These are phyloP conservation scores for Phaeophleospora eucalypticola DNA, from an alignment of 2,329 filamentous ascomycete species.

Conservation along the genomic window DNA sequence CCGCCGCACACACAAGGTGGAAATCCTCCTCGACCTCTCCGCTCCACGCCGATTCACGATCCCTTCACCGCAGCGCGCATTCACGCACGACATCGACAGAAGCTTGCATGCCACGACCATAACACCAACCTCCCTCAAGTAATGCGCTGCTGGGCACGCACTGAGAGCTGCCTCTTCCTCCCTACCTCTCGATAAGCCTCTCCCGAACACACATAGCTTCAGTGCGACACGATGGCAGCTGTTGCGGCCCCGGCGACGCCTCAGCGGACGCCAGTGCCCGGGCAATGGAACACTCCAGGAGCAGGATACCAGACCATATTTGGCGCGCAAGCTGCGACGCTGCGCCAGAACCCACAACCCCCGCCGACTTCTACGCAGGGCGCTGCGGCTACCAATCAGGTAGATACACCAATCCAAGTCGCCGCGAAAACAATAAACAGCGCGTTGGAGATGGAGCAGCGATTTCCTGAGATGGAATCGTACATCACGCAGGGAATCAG, in stretches of 20 bases:
- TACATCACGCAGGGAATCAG: constrained; percentile 83
- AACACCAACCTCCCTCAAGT: constrained; percentile 8
- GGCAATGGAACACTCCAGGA: constrained; percentile 11
- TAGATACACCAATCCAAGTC: constrained; percentile 60
- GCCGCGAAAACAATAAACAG: constrained; percentile 81
- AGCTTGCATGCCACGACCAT: constrained; percentile 1
- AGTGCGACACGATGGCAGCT: constrained; percentile 23
- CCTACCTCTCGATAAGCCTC: constrained; percentile 6
- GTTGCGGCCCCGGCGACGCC: constrained; percentile 50
- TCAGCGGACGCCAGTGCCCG: constrained; percentile 64
- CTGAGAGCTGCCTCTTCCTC: constrained; percentile 4
- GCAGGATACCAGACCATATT: constrained; percentile 25
- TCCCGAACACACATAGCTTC: not conserved
- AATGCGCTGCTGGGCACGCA: constrained; percentile 17
- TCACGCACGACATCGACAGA: not conserved
- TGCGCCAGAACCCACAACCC: constrained; percentile 25
- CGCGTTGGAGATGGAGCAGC: constrained; percentile 68
- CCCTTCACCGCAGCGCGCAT: not conserved
- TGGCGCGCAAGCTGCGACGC: constrained; percentile 27
- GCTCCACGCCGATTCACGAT: not conserved
- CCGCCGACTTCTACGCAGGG: constrained; percentile 12
- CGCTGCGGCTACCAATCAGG: constrained; percentile 8
- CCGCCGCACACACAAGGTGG: not conserved
- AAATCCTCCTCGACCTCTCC: not conserved
- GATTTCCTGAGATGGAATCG: constrained; percentile 82